Base-by-base conservation (phyloP, 495 filamentous ascomycete genomes). In the Penicillium herquei region DNA sequence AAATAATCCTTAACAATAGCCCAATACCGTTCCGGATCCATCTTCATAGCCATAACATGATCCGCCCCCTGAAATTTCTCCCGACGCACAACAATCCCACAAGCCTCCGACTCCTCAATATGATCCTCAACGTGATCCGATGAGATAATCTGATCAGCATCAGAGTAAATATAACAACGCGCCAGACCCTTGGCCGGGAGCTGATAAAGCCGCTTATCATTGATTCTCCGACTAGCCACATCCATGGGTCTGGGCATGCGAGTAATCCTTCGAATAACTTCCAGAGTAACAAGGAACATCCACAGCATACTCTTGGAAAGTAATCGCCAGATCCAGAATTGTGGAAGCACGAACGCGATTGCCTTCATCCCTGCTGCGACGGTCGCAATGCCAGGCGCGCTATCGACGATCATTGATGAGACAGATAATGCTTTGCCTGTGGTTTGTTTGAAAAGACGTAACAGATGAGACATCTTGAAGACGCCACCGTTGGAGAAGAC, bases 121-220 rank as follows among this genome's bases (percentile, higher is more conserved):
- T 80, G 76, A 10, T 47, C 61, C 61, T 80, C 78, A 12, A 78
- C 70, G 53, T 77, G 70, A 31, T 51, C 55, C 46, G 54, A 69
- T 30, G 68, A 52, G 6, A 78, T 67, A 52, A 80, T 61, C 6
- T 73, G 69, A 66, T 80, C 78, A 3, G 55, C 39, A 43, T 78
- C 68, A 6, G 75, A 77, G 34, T 80, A 80, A 8, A 80, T 70
- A 56, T 80, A 80, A 52, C 72, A 77, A 30, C 66, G 65, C 16
- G 54, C 59, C 21, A 53, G 54, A 7, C 45, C 48, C 13, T 60
- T 51, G 8, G 47, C 48, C 26, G 56, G 57, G 57, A 13, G 66
- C 55, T 16, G 51, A 57, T 17, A 78, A 43, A 76, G 51, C 11
- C 39, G 53, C 0, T 13, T 14, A 48, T 76, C 70, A 58, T 74